Percentiles rank a stretch among this genome's conserved stretches.
Conservation (phyloP, 176 grass and related monocot genomes). For the Eremochloa ophiuroides region DNA sequence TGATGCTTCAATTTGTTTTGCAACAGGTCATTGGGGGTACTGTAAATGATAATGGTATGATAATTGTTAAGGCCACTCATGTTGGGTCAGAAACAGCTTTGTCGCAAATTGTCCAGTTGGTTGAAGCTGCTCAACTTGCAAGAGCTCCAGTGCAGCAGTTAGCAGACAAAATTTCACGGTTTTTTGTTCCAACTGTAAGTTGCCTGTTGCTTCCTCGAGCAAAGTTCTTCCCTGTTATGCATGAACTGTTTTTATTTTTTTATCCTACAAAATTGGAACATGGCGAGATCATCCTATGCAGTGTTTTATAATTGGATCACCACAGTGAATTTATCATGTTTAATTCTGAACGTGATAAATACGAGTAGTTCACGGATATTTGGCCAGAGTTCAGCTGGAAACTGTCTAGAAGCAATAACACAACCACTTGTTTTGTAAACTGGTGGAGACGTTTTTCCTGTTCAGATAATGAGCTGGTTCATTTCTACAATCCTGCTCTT, state of each 20-base stretch:
- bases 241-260: background rate
- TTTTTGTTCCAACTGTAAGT: slow-evolving; percentile 94
- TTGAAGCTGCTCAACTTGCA: slow-evolving; percentile 94
- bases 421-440: background rate
- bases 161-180: slow-evolving; percentile 87
- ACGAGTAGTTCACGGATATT: background rate
- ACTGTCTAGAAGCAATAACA: background rate
- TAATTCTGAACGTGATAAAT: background rate
- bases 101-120: slow-evolving; percentile 97
- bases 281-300: background rate
- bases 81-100: slow-evolving; percentile 93
- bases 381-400: slow-evolving; percentile 1
- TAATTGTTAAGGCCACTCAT: slow-evolving; percentile 93
- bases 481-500: background rate
- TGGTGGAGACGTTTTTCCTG: background rate
- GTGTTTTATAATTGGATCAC: slow-evolving; percentile 1
- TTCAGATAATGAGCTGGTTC: slow-evolving; percentile 8
- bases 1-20: slow-evolving; percentile 24
- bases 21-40: slow-evolving; percentile 94
- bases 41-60: slow-evolving; percentile 92
- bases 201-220: background rate
- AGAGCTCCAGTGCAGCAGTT: slow-evolving; percentile 95
- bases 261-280: background rate
- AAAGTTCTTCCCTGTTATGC: background rate
- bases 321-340: background rate